Evolutionary conservation across 345 rosid species (phyloP).

Genomic region (Murraya paniculata): DNA sequence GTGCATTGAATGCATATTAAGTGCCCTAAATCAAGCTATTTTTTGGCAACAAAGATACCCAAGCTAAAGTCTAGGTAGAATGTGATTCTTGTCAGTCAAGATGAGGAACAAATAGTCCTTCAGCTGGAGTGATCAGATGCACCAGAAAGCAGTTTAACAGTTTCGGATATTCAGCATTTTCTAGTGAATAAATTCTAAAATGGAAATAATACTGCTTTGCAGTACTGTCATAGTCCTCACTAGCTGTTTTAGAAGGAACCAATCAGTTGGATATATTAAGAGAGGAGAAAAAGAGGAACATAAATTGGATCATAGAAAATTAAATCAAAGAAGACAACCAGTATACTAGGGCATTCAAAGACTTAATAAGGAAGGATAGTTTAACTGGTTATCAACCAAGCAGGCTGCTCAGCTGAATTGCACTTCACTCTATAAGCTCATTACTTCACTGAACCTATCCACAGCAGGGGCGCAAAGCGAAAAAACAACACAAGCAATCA

Average conservation of each 20-base stretch:
- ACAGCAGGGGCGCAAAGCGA: background rate
- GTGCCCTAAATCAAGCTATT: slow-evolving; percentile 10
- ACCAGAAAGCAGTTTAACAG: slow-evolving; percentile 6
- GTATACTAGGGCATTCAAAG: background rate
- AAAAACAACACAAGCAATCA: background rate
- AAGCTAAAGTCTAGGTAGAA: slow-evolving; percentile 7
- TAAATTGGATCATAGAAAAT: background rate
- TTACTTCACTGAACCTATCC: background rate
- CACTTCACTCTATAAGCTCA: background rate
- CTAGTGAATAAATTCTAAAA: slow-evolving; percentile 4
- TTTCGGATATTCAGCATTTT: slow-evolving; percentile 11
- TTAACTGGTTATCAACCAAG: background rate
- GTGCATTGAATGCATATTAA: background rate
- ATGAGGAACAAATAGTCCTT: background rate
- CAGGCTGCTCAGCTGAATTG: background rate
- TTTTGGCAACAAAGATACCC: slow-evolving; percentile 4
- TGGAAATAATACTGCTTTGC: background rate
- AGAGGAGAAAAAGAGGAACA: background rate
- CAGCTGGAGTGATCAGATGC: slow-evolving; percentile 10
- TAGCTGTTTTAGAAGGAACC: background rate
- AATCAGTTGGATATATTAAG: background rate
- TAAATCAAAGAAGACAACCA: background rate
- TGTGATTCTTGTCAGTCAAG: slow-evolving; percentile 16
- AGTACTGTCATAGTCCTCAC: background rate
- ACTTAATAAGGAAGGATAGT: background rate